phyloP scores from a whole-genome alignment of 1,139 yeast species.

The Kazachstania sp. region DNA sequence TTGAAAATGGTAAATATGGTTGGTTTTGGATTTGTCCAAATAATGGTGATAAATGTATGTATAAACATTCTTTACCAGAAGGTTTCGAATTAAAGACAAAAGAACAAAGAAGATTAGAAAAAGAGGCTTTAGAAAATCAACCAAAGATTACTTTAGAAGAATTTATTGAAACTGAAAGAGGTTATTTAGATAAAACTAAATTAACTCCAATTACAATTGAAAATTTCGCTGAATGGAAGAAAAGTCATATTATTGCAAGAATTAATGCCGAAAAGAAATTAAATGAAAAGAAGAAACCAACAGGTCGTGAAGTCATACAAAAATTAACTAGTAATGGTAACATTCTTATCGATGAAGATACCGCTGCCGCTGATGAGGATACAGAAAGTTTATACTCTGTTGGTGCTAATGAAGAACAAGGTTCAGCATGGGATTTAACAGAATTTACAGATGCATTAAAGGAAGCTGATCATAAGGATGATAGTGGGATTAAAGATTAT shows the following conservation, averaged over 20 bases:
- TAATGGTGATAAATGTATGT: conserved; percentile 88
- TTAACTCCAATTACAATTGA: conserved; percentile 85
- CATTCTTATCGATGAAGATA: conserved; percentile 47
- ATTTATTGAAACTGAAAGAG: conserved; percentile 89
- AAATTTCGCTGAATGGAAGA: conserved; percentile 80
- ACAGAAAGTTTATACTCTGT: conserved; percentile 39
- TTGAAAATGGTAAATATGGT: conserved; percentile 94
- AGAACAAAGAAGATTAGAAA: conserved; percentile 87
- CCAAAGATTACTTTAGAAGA: conserved; percentile 94
- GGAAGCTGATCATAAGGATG: conserved; percentile 23
- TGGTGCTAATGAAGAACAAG: conserved; percentile 32
- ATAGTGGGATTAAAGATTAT: conserved; percentile 32
- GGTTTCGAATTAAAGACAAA: conserved; percentile 95
- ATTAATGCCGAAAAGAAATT: conserved; percentile 49
- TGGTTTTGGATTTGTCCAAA: conserved; percentile 99
- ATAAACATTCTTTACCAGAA: conserved; percentile 93
- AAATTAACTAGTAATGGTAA: conserved; percentile 36
- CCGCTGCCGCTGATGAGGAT: conserved; percentile 28
- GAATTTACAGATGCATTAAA: conserved; percentile 33
- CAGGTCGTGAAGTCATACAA: conserved; percentile 77
- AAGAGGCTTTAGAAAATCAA: conserved; percentile 72
- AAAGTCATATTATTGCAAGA: conserved; percentile 53
- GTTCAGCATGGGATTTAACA: conserved; percentile 66
- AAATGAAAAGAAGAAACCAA: conserved; percentile 44
- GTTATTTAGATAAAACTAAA: conserved; percentile 63